A percentile compares a stretch with the other conserved stretches of the same genome.
phyloP scores from a whole-genome alignment of 2,329 filamentous ascomycete species.

The Fusarium sp. region DNA sequence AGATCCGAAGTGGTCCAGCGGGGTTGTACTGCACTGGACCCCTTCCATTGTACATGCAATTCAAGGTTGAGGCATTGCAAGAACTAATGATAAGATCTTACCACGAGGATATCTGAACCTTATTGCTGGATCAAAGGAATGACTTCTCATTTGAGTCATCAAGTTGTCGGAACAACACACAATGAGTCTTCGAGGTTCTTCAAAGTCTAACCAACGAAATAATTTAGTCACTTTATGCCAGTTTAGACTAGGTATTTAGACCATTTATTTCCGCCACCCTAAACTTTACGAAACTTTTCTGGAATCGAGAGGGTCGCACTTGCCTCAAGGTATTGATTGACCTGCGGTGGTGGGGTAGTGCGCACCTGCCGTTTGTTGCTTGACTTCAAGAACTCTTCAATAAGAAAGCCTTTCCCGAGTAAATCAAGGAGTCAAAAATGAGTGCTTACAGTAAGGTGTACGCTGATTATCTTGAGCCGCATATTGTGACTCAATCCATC shows the following conservation, averaged over 20 bases:
- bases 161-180: background rate
- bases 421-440: background rate
- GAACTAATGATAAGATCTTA: background rate
- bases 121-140: background rate
- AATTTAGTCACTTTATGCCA: background rate
- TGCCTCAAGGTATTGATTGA: background rate
- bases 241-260: fast-evolving
- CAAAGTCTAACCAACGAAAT: background rate
- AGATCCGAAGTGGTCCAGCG: constrained; percentile 35
- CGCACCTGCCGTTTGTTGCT: background rate
- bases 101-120: background rate
- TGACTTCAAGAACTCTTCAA: background rate
- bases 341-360: background rate
- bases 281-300: background rate
- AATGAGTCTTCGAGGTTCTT: background rate
- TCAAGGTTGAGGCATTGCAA: background rate
- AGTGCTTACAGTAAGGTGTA: fast-evolving
- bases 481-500: background rate
- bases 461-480: fast-evolving
- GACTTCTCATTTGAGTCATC: background rate
- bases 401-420: background rate
- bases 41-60: background rate
- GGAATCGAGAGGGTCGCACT: background rate
- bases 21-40: background rate
- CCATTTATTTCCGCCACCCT: background rate